phyloP scores from a whole-genome alignment of 2,329 filamentous ascomycete species.

The Coniella vitis region DNA sequence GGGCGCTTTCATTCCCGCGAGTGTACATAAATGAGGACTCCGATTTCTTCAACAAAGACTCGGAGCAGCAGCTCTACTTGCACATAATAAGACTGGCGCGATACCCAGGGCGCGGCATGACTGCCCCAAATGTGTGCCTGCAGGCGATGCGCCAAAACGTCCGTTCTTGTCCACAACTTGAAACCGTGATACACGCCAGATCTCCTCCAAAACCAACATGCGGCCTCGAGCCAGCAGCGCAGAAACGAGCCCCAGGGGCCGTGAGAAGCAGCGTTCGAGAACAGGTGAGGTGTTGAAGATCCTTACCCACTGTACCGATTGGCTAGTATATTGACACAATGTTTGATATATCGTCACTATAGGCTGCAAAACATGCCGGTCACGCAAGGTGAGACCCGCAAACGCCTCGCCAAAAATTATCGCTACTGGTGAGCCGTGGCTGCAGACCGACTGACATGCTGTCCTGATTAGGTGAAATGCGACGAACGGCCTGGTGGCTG shows the following conservation, averaged over 20 bases:
- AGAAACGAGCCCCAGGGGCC: neutral
- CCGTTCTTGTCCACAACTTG: too few relatives aligned
- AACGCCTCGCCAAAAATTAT: neutral
- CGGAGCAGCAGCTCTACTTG: neutral
- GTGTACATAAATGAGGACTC: neutral
- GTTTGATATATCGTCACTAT: neutral
- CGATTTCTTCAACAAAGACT: neutral
- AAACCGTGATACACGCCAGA: too few relatives aligned
- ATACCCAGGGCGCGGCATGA: too few relatives aligned
- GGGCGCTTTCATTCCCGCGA: too few relatives aligned
- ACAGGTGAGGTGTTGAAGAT: neutral
- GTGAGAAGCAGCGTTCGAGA: neutral
- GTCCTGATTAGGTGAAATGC: constrained; percentile 16
- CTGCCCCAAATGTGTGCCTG: too few relatives aligned
- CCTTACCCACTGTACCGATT: neutral
- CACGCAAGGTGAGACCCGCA: constrained; percentile 2
- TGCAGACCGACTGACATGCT: neutral
- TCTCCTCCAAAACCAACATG: neutral
- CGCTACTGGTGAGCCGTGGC: neutral
- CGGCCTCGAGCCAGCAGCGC: neutral
- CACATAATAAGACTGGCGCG: too few relatives aligned
- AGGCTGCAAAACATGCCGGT: constrained; percentile 4
- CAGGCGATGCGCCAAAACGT: too few relatives aligned
- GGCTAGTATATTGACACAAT: too few relatives aligned
- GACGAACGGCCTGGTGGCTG: constrained; percentile 14